Percentiles rank a stretch among this genome's conserved stretches.
Conservation (phyloP, 805 yeast species). For the Metschnikowia baotianmanensis region DNA sequence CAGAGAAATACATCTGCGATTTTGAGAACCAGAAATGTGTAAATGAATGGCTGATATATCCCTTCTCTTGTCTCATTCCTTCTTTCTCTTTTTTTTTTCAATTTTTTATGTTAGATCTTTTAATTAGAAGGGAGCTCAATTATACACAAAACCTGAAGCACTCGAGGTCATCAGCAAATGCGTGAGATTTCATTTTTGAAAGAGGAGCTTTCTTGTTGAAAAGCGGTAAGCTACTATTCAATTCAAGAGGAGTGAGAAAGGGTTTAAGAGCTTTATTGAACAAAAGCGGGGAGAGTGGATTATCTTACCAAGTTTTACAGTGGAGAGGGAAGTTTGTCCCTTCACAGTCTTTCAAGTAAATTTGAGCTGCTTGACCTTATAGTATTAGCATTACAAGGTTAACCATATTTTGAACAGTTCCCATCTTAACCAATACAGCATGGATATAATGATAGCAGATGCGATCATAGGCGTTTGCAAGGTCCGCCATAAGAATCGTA, state of each 20-base stretch:
- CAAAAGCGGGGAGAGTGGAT: not conserved
- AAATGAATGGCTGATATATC: too few species aligned
- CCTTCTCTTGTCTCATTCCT: too few species aligned
- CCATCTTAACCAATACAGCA: not conserved
- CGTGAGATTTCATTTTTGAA: not conserved
- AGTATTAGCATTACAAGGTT: conserved; percentile 7
- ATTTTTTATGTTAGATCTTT: too few species aligned
- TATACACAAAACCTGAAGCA: too few species aligned
- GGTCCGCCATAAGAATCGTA: conserved; percentile 3
- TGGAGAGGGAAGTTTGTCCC: not conserved
- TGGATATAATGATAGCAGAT: not conserved
- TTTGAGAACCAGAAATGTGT: too few species aligned
- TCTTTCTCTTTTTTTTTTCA: too few species aligned
- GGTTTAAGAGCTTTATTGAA: not conserved
- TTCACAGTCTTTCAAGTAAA: conserved; percentile 1
- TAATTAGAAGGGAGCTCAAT: too few species aligned
- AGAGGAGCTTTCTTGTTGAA: not conserved
- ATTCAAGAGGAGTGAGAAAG: not conserved
- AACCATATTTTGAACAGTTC: not conserved
- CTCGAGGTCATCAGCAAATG: conserved; percentile 1
- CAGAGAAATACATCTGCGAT: too few species aligned
- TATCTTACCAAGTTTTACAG: not conserved
- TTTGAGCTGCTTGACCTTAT: conserved; percentile 3
- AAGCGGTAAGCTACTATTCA: not conserved
- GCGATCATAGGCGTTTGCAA: conserved; percentile 5